A percentile compares a stretch with the other conserved stretches of the same genome.
Evolutionary conservation across 176 grass and related monocot species (phyloP).

Genomic region (Rhynchospora pubera): DNA sequence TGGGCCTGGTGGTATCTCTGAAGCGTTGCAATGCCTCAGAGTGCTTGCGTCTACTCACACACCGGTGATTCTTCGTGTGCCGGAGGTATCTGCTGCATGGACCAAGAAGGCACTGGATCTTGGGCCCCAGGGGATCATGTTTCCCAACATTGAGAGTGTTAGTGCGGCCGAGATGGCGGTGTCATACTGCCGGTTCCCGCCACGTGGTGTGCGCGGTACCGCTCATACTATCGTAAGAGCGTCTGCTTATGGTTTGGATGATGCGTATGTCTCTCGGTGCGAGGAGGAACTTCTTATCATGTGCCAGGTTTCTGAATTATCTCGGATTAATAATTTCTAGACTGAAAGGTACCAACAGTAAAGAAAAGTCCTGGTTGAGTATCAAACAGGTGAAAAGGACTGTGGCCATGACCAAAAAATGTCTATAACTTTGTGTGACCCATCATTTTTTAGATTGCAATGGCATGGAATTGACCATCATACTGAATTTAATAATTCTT

Average conservation of each 20-base stretch:
- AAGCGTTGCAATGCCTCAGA: constrained; percentile 72
- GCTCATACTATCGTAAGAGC: constrained; percentile 85
- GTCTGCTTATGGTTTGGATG: constrained; percentile 79
- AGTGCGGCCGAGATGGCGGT: constrained; percentile 44
- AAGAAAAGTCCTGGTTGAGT: background rate
- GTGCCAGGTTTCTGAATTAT: constrained; percentile 39
- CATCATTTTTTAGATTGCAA: too few species aligned
- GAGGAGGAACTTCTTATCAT: constrained; percentile 82
- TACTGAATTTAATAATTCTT: too few species aligned
- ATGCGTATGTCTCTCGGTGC: constrained; percentile 71
- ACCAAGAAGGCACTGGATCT: constrained; percentile 94
- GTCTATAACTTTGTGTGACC: too few species aligned
- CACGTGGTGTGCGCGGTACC: constrained; percentile 69
- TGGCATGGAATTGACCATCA: too few species aligned
- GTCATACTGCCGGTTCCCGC: constrained; percentile 59
- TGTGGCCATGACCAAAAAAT: background rate
- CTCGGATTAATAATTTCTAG: background rate
- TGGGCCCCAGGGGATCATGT: constrained; percentile 77
- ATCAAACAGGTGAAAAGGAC: background rate
- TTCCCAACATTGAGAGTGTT: constrained; percentile 53
- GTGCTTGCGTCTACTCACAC: constrained; percentile 70
- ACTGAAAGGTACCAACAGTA: background rate
- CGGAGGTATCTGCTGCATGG: constrained; percentile 56
- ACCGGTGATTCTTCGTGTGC: constrained; percentile 62
- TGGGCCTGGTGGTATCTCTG: constrained; percentile 65